Evolutionary conservation across 2,329 filamentous ascomycete genomes (phyloP), one percentile per base, ranked within the genome.

Genomic region (Aspergillus brunneoviolaceus): DNA sequence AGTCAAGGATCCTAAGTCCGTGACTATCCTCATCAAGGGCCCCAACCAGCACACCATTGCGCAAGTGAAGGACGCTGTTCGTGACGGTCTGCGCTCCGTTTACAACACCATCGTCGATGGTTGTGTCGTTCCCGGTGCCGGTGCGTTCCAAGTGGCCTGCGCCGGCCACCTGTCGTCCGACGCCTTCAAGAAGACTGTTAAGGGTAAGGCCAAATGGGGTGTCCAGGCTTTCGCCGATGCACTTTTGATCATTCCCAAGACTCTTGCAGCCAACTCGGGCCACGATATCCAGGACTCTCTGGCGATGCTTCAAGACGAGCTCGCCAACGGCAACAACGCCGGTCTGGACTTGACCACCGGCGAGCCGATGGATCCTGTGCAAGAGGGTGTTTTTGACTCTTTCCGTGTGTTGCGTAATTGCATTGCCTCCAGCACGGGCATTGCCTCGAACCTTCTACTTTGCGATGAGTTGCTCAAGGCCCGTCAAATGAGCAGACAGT

Each of bases 91-190:
- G 67, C 87, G 95, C 73, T 96, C 92, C 75, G 95, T 98, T 53
- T 98, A 97, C 86, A 99, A 99, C 83, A 96, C 96, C 84, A 98
- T 99, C 76, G 94, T 98, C n/a, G 95, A 99, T 76, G 87, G 89
- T 79, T 94, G 90, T 68, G 95, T 99, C 21, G 92, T 99, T 27
- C 95, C 95, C 1, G 95, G 95, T 60, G 95, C 88, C 60, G 95
- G 95, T 70, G 91, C 95, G 53, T 99, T 96, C 87, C 95, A 99
- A 78, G 88, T 99, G 50, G 93, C 95, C 33, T 96, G 91, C 69
- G 92, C 93, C 25, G 84, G 88, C 51, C 92, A 96, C 77, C 83
- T 99, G 63, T 90, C 89, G 75, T 92, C 92, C 65, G 92, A 96
- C 71, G 85, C 85, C 19, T 96, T 98, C 81, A 84, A 84, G 69